phyloP scores from a whole-genome alignment of 441 rosid species.

The Biscutella laevigata region DNA sequence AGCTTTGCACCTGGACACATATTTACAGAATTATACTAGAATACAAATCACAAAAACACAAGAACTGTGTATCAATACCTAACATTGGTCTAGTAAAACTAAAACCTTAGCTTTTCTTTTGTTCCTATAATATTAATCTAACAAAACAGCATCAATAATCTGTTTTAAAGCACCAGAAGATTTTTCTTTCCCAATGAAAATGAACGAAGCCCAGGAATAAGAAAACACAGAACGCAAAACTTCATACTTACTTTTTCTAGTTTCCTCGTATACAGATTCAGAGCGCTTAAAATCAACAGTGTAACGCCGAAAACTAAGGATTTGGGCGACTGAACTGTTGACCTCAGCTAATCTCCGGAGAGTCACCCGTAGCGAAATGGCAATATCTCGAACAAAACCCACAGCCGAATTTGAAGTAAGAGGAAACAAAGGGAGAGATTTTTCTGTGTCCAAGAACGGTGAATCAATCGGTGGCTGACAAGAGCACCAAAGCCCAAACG shows the following conservation, averaged over 20 bases:
- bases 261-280: slow-evolving; percentile 4
- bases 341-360: slow-evolving; percentile 22
- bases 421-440: slow-evolving; percentile 3
- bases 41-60: neutral
- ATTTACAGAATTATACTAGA: neutral
- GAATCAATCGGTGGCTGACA: slow-evolving; percentile 21
- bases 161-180: neutral
- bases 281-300: slow-evolving; percentile 13
- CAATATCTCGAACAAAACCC: slow-evolving; percentile 15
- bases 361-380: slow-evolving; percentile 10
- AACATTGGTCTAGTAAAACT: neutral
- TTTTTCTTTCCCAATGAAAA: neutral
- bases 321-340: slow-evolving; percentile 17
- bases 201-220: neutral
- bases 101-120: too few relatives aligned
- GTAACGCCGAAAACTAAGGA: slow-evolving; percentile 27
- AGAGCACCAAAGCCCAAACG: slow-evolving; percentile 25
- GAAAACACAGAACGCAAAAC: neutral
- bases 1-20: slow-evolving; percentile 20
- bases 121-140: neutral
- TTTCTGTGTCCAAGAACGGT: slow-evolving; percentile 10
- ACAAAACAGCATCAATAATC: neutral
- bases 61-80: neutral
- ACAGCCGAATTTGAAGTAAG: slow-evolving; percentile 6
- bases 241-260: slow-evolving; percentile 14